Base-by-base conservation (phyloP, 2,329 filamentous ascomycete genomes). In the Paradendryphiella salina region DNA sequence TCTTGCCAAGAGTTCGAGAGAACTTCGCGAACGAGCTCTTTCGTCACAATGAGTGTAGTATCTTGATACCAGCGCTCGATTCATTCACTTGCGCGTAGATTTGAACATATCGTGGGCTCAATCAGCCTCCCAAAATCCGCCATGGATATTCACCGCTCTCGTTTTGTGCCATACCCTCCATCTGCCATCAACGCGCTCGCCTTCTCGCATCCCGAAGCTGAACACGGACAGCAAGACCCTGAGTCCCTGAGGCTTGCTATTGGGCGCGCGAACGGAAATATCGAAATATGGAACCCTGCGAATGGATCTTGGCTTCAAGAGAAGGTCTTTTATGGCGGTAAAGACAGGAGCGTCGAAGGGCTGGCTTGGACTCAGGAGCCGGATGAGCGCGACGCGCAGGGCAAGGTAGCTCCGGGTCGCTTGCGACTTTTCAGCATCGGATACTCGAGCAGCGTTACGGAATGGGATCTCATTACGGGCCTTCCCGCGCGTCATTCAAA, bases 131-230 rank as follows among this genome's bases (percentile, higher is more conserved):
- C 15, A 29, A 23, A 10, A 23, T 48, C 21, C 15, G 34, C 40
- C 52, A 96, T 97, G 93, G 93, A 97, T 76, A 87, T 99, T 71
- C 94, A 99, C 79, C 90, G 94, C 67, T 96, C 92, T 71, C 90
- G 94, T 70, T 99, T 99, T 77, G 88, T 99, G 63, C 89, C 89
- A 33, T 97, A 89, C 75, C 90, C 91, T 59, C 88, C 90, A 6
- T 90, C 90, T 53, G 87, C 91, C 50, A 96, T 99, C 75, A 97
- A 96, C 76, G 87, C 90, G 57, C 84, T 97, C 70, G 90, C 93
- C 61, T 97, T 99, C 74, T 96, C 94, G 5, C 89, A 96, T 71
- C 57, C 76, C 73, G 71, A 75, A 75, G 61, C 65, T 7, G 59
- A 71, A 61, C 61, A 67, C 37, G 63, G 63, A 34, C 65, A 64